Evolutionary conservation across 192 early-diverging fungal species (phyloP).

Genomic region (Chytriomyces confervae): DNA sequence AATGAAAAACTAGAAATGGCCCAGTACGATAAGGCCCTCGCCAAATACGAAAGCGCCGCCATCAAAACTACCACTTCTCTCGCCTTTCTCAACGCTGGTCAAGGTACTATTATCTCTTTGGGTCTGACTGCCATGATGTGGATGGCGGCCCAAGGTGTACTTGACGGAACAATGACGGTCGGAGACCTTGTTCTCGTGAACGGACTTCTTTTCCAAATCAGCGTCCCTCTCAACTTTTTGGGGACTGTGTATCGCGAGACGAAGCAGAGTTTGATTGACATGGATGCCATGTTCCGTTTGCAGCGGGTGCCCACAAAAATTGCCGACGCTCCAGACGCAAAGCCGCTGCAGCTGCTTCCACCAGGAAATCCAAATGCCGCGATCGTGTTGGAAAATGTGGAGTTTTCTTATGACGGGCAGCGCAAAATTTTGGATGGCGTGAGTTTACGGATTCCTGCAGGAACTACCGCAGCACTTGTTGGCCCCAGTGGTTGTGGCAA

Average conservation of each 20-base stretch:
- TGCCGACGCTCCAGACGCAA: slow-evolving; percentile 37
- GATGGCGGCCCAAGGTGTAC: slow-evolving; percentile 89
- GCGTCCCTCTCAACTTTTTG: slow-evolving; percentile 96
- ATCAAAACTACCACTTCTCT: slow-evolving; percentile 88
- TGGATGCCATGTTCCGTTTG: slow-evolving; percentile 95
- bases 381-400: slow-evolving; percentile 85
- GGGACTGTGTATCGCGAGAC: slow-evolving; percentile 98
- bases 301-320: slow-evolving; percentile 63
- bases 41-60: slow-evolving; percentile 93
- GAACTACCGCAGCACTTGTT: slow-evolving; percentile 88
- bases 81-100: slow-evolving; percentile 92
- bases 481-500: slow-evolving; percentile 94
- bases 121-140: slow-evolving; percentile 96
- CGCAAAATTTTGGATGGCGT: slow-evolving; percentile 65
- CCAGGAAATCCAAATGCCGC: slow-evolving; percentile 55
- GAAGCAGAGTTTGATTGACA: slow-evolving; percentile 92
- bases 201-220: slow-evolving; percentile 96
- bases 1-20: slow-evolving; percentile 91
- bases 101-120: slow-evolving; percentile 92
- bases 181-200: slow-evolving; percentile 99
- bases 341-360: slow-evolving; percentile 35
- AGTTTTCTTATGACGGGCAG: slow-evolving; percentile 85
- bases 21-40: slow-evolving; percentile 85
- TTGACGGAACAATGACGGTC: slow-evolving; percentile 80
- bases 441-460: slow-evolving; percentile 82